Percentiles rank a stretch among this genome's conserved stretches.
Conservation (phyloP, 2,329 filamentous ascomycete genomes). For the Pezicula neosporulosa region DNA sequence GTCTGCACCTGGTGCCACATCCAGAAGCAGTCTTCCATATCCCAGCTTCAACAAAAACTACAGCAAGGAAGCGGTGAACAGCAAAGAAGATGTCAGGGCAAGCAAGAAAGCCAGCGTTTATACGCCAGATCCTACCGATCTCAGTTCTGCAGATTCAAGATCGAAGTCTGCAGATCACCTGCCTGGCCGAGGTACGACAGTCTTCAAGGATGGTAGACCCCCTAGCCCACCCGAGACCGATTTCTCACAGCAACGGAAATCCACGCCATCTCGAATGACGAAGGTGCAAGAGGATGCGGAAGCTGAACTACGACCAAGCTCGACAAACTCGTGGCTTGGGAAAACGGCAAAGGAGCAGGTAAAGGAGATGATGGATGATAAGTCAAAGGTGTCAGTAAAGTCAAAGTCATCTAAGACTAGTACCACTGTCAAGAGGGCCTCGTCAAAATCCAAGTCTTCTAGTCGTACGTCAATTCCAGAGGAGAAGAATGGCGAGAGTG, state of each 20-base stretch:
- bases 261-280: constrained; percentile 29
- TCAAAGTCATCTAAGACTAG: constrained; percentile 55
- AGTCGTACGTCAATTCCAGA: constrained; percentile 26
- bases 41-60: constrained; percentile 86
- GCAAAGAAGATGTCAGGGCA: constrained; percentile 30
- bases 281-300: constrained; percentile 34
- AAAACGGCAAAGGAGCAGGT: constrained; percentile 7
- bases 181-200: constrained; percentile 36
- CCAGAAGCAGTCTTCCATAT: constrained; percentile 56
- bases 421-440: constrained; percentile 44
- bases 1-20: constrained; percentile 26
- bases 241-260: constrained; percentile 40
- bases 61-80: constrained; percentile 79
- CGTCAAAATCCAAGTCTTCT: constrained; percentile 22
- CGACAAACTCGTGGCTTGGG: constrained; percentile 40
- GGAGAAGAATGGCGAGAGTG: constrained; percentile 7
- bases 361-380: constrained; percentile 36
- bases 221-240: constrained; percentile 64
- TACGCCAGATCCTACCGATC: constrained; percentile 71
- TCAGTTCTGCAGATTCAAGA: constrained; percentile 47
- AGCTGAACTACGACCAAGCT: constrained; percentile 36
- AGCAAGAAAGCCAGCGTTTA: constrained; percentile 32
- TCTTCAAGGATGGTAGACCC: constrained; percentile 45
- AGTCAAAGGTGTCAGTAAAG: constrained; percentile 48
- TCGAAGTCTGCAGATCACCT: constrained; percentile 45